Evolutionary conservation across 2,329 filamentous ascomycete genomes (phyloP).

Genomic region (Monilinia fructigena): DNA sequence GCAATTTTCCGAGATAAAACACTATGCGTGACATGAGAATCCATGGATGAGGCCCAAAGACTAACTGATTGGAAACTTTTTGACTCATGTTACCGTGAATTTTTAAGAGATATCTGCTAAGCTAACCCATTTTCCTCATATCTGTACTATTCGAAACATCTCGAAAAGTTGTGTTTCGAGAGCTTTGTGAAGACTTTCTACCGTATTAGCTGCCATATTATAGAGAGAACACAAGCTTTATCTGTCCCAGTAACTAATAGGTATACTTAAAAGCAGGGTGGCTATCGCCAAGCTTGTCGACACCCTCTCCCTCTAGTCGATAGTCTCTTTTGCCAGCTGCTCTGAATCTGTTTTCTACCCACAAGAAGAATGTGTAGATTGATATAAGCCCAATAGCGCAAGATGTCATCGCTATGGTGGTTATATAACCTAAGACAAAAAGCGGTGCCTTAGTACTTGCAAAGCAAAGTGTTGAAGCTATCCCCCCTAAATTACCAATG

Average conservation of each 20-base stretch:
- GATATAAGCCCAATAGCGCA: background rate
- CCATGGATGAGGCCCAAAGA: background rate
- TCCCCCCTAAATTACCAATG: background rate
- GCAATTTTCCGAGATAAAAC: background rate
- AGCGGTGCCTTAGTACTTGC: background rate
- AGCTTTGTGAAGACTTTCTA: background rate
- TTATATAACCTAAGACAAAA: constrained; percentile 4
- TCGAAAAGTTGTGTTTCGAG: background rate
- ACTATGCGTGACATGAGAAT: background rate
- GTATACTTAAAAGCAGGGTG: constrained; percentile 4
- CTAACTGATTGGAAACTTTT: background rate
- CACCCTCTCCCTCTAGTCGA: background rate
- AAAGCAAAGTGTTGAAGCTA: constrained; percentile 12
- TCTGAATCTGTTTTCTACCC: constrained; percentile 6
- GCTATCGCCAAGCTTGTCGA: background rate
- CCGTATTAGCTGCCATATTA: background rate
- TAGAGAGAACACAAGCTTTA: background rate
- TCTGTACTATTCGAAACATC: no score
- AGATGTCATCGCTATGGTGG: background rate
- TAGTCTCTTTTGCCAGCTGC: background rate
- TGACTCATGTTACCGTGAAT: no score
- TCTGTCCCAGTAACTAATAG: background rate
- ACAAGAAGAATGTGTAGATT: background rate
- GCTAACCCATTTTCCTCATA: background rate
- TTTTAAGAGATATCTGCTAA: background rate